These are phyloP conservation scores for Plasmodium malariae DNA, from an alignment of 169 alveolate genomes.

Conservation along the genomic window DNA sequence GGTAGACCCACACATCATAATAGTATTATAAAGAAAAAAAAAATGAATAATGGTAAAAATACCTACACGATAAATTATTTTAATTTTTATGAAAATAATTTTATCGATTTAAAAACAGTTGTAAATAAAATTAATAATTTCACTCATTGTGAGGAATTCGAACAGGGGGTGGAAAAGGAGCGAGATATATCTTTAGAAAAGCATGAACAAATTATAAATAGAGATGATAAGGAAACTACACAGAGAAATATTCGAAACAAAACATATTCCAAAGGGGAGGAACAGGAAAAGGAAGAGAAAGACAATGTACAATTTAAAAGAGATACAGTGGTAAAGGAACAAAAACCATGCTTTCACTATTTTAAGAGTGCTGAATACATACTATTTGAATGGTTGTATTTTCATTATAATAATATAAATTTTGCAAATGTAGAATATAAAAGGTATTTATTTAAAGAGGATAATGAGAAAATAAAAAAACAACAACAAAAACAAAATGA, in stretches of 20 bases:
- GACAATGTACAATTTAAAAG: not conserved
- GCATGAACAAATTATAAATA: not conserved
- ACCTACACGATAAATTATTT: conserved; percentile 14
- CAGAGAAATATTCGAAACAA: not conserved
- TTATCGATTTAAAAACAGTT: conserved; percentile 48
- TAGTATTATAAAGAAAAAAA: conserved; percentile 1
- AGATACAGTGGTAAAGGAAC: not conserved
- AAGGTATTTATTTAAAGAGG: conserved; percentile 17
- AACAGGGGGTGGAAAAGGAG: not conserved
- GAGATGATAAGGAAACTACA: not conserved
- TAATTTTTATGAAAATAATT: conserved; percentile 71
- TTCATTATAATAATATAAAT: conserved; percentile 65
- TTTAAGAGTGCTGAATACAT: conserved; percentile 34
- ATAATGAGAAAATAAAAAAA: not conserved
- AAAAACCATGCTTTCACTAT: not conserved
- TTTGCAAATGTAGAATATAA: conserved; percentile 18
- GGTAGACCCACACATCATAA: not conserved
- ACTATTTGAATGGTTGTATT: conserved; percentile 69
- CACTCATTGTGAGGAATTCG: not conserved
- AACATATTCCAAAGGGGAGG: not conserved
- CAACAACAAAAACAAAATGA: not conserved
- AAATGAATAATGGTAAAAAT: not conserved
- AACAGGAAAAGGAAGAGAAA: not conserved
- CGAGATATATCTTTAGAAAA: not conserved
- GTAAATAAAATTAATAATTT: conserved; percentile 20